Evolutionary conservation across 768 basidiomycete genomes (phyloP).

Genomic region (Mycena rebaudengoi): DNA sequence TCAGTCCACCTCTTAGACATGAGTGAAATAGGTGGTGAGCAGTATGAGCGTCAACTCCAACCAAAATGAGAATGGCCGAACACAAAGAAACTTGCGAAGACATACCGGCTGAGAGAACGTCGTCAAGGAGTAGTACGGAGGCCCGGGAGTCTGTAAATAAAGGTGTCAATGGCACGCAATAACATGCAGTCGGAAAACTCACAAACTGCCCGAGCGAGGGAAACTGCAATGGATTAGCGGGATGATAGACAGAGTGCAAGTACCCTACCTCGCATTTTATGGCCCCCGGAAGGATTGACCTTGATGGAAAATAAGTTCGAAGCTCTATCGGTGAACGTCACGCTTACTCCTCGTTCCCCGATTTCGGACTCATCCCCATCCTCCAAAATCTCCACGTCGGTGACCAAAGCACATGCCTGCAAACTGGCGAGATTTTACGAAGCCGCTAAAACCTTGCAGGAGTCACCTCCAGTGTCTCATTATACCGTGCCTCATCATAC

Average conservation of each 20-base stretch:
- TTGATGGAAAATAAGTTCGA: no score
- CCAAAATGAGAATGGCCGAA: neutral
- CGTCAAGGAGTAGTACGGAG: slow-evolving; percentile 83
- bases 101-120: slow-evolving; percentile 69
- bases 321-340: no score
- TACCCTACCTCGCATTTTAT: slow-evolving; percentile 21
- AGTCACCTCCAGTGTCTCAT: slow-evolving; percentile 55
- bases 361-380: slow-evolving; percentile 90
- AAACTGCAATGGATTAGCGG: slow-evolving; percentile 50
- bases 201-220: slow-evolving; percentile 79
- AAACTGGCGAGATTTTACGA: no score
- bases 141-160: slow-evolving; percentile 82
- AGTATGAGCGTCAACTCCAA: slow-evolving; percentile 86
- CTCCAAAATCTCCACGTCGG: slow-evolving; percentile 84
- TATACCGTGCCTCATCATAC: slow-evolving; percentile 59
- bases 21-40: slow-evolving; percentile 83
- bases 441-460: no score
- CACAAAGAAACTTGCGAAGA: neutral
- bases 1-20: slow-evolving; percentile 85
- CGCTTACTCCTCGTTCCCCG: slow-evolving; percentile 87
- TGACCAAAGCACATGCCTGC: slow-evolving; percentile 70
- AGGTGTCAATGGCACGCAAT: neutral
- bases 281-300: slow-evolving; percentile 44
- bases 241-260: no score
- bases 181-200: neutral